Evolutionary conservation across 1,284 basidiomycete species (phyloP).

Genomic region (Hypsizygus ulmarius): DNA sequence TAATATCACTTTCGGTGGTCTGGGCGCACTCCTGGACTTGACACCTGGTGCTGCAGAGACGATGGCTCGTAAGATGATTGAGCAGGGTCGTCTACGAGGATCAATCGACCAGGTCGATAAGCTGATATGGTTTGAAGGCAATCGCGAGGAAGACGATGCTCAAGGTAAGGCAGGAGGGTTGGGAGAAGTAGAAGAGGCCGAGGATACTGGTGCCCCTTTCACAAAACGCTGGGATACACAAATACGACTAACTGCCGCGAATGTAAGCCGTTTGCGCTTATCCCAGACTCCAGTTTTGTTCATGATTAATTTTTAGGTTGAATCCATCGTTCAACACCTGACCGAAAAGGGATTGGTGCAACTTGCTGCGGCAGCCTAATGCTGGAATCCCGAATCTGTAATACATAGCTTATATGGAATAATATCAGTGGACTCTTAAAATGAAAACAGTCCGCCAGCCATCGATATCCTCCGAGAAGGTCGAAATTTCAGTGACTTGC

Average conservation of each 20-base stretch:
- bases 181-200: conserved; percentile 82
- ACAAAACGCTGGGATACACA: conserved; percentile 92
- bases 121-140: conserved; percentile 87
- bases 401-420: too few species aligned
- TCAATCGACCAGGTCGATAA: conserved; percentile 93
- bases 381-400: too few species aligned
- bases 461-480: too few species aligned
- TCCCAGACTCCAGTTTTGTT: conserved; percentile 6
- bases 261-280: conserved; percentile 47
- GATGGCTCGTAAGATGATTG: conserved; percentile 95
- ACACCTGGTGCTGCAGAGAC: conserved; percentile 88
- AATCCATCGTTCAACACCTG: conserved; percentile 77
- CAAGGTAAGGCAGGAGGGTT: conserved; percentile 91
- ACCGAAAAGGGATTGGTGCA: conserved; percentile 65
- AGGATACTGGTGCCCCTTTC: conserved; percentile 84
- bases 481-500: too few species aligned
- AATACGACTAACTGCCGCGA: conserved; percentile 80
- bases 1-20: conserved; percentile 88
- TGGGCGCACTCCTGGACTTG: conserved; percentile 83
- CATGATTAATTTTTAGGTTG: conserved; percentile 50
- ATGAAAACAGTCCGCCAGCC: too few species aligned
- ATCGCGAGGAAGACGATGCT: conserved; percentile 80
- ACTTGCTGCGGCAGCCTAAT: conserved; percentile 24
- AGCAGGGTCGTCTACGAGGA: conserved; percentile 87
- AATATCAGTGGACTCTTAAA: too few species aligned